A percentile compares a stretch with the other conserved stretches of the same genome.
phyloP scores from a whole-genome alignment of 2,329 filamentous ascomycete genomes.

The Scytalidium lignicola region DNA sequence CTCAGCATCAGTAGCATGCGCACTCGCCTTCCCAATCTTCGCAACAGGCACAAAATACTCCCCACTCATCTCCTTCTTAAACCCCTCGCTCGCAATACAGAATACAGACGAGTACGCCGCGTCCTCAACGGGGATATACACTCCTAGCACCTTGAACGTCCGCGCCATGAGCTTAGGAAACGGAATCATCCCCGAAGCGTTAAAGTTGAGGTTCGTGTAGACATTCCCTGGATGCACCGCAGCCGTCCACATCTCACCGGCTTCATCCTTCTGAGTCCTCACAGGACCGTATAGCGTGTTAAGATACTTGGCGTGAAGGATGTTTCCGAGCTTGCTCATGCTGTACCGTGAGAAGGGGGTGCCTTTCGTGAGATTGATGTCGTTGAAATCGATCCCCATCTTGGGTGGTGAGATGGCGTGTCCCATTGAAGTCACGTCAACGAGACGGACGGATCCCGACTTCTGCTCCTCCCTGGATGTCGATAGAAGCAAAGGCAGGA shows the following conservation, averaged over 20 bases:
- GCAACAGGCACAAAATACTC: slow-evolving; percentile 12
- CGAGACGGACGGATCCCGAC: slow-evolving; percentile 11
- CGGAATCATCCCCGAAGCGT: background rate
- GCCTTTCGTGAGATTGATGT: slow-evolving; percentile 5
- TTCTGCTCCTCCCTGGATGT: slow-evolving; percentile 10
- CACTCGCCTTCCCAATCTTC: slow-evolving; percentile 4
- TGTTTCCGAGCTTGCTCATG: slow-evolving; percentile 15
- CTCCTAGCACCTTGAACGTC: background rate
- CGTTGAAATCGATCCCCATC: slow-evolving; percentile 8
- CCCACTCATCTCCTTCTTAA: slow-evolving; percentile 11
- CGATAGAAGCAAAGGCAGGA: slow-evolving; percentile 9
- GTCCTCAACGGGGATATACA: background rate
- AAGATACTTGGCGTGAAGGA: slow-evolving; percentile 13
- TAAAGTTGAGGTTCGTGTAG: background rate
- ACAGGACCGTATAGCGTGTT: slow-evolving; percentile 12
- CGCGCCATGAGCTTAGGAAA: background rate
- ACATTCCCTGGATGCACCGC: slow-evolving; percentile 14
- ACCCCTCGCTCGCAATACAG: slow-evolving; percentile 10
- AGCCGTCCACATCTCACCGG: slow-evolving; percentile 14
- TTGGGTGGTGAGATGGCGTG: slow-evolving; percentile 8
- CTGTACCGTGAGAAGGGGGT: slow-evolving; percentile 10
- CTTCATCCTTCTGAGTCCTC: slow-evolving; percentile 3
- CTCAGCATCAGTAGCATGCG: slow-evolving; percentile 3
- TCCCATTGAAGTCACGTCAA: slow-evolving; percentile 11
- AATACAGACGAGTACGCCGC: slow-evolving; percentile 5